Evolutionary conservation across 192 early-diverging fungal species (phyloP), one percentile per base, ranked within the genome.

Genomic region (Coemansia sp.): DNA sequence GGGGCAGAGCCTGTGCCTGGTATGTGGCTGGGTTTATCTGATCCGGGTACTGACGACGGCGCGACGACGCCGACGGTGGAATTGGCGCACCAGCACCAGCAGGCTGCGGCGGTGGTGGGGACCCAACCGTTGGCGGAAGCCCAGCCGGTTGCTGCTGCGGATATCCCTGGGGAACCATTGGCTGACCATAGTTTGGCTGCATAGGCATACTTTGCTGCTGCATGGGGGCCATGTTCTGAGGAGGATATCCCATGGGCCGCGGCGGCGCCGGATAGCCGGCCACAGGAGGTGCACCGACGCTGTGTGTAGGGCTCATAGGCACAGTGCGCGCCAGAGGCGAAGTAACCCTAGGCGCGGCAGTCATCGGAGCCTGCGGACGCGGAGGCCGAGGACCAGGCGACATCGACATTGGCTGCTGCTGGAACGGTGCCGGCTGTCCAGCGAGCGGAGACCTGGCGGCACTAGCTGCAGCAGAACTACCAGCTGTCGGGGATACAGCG

Each of bases 371-470:
- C 22, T 56, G 73, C 40, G 57, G 36, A 28, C 59, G 40, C 25
- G 54, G 60, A 11, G 59, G 52, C 4, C 54, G 58, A 56, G 66
- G 49, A 6, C 72, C 55, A 11, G 72, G 59, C 32, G 63, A 16
- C 49, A 50, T 28, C n/a, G 76, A 67, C 48, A 71, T 63, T 3
- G 72, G 62, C 17, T 71, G 60, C 57, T 49, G 38, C 48, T 56
- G 61, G 69, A 65, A 68, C 8, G 75, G 64, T 14, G 72, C 72
- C 5, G 77, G 72, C 72, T 74, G 77, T 17, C 69, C 69, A 2
- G 68, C 77, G 59, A 80, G 74, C 7, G 72, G 77, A 17, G 77
- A 80, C 55, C 69, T 55, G 22, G 22, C 40, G 7, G 49, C 66
- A 4, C 57, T 45, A 2, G 50, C 42, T 28, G 61, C 28, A 22